These are phyloP conservation scores for Biscogniauxia mediterranea DNA, from an alignment of 2,329 filamentous ascomycete species.

Conservation along the genomic window DNA sequence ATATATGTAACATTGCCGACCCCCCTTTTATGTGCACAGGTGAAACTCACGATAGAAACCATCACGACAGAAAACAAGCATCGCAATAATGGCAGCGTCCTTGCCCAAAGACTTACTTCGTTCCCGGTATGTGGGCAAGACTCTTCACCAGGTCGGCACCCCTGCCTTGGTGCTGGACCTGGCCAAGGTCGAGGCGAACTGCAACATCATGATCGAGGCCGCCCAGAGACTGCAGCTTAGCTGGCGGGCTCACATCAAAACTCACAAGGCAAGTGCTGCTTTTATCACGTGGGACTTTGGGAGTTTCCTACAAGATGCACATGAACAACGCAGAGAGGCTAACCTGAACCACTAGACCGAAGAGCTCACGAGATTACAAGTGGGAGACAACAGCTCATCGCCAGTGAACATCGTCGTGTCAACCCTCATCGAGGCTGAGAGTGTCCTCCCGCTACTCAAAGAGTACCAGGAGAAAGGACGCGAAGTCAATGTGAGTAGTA, in stretches of 20 bases:
- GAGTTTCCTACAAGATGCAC: background rate
- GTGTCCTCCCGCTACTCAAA: conserved; percentile 57
- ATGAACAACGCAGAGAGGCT: background rate
- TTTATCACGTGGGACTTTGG: too few species aligned
- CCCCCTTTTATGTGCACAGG: too few species aligned
- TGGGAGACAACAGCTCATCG: conserved; percentile 51
- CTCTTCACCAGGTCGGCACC: conserved; percentile 58
- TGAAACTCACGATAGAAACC: background rate
- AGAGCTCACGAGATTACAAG: conserved; percentile 66
- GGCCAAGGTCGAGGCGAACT: conserved; percentile 65
- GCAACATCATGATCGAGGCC: conserved; percentile 67
- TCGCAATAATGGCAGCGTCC: conserved; percentile 21
- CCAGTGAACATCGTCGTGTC: conserved; percentile 67
- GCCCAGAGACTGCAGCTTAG: conserved; percentile 56
- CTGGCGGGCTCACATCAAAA: conserved; percentile 79
- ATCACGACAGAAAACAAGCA: background rate
- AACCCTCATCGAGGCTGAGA: conserved; percentile 72
- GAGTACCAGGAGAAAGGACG: conserved; percentile 55
- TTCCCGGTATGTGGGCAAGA: conserved; percentile 55
- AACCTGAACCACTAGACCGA: conserved; percentile 50
- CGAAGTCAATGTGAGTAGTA: conserved; percentile 55
- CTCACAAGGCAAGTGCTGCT: conserved; percentile 63
- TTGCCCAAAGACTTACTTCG: conserved; percentile 36
- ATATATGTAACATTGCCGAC: too few species aligned
- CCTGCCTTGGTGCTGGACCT: conserved; percentile 69